phyloP scores from a whole-genome alignment of 2,329 filamentous ascomycete genomes.

The Tolypocladium endophyticum region DNA sequence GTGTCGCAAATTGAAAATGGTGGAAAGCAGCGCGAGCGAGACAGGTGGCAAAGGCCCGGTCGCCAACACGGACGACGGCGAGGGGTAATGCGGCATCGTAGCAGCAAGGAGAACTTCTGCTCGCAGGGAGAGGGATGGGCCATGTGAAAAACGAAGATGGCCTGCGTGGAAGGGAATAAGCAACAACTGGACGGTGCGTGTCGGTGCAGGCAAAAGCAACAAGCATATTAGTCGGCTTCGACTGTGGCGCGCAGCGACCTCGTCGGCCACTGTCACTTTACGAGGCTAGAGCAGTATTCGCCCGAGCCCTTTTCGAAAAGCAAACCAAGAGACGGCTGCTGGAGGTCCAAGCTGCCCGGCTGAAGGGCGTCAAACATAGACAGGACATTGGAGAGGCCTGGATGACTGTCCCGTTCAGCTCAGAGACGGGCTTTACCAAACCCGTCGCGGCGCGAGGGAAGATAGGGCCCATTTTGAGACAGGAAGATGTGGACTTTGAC shows the following conservation, averaged over 20 bases:
- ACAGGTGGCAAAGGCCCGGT: constrained; percentile 3
- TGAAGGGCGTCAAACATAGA: neutral
- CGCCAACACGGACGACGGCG: neutral
- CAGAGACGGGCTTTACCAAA: neutral
- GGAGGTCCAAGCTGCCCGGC: neutral
- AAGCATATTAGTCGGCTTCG: neutral
- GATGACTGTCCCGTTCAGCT: neutral
- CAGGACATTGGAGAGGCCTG: neutral
- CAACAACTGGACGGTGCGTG: constrained; percentile 2
- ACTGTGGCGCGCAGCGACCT: neutral
- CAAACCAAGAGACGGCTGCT: neutral
- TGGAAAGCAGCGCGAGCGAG: constrained; percentile 1
- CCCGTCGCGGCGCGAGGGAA: neutral
- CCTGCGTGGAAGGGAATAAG: constrained; percentile 1
- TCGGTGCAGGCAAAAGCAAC: constrained; percentile 1
- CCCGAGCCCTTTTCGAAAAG: neutral
- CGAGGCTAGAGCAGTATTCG: neutral
- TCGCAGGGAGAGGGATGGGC: constrained; percentile 3
- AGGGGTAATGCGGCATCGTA: constrained; percentile 4
- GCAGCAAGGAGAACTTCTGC: constrained; percentile 2
- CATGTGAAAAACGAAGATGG: neutral
- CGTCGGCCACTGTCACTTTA: neutral
- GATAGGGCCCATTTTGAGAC: neutral
- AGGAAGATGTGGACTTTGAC: neutral
- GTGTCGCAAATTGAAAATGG: constrained; percentile 2